Evolutionary conservation across 306 rosid genomes (phyloP), one percentile per base, ranked within the genome.

Genomic region (Biancaea sappan): DNA sequence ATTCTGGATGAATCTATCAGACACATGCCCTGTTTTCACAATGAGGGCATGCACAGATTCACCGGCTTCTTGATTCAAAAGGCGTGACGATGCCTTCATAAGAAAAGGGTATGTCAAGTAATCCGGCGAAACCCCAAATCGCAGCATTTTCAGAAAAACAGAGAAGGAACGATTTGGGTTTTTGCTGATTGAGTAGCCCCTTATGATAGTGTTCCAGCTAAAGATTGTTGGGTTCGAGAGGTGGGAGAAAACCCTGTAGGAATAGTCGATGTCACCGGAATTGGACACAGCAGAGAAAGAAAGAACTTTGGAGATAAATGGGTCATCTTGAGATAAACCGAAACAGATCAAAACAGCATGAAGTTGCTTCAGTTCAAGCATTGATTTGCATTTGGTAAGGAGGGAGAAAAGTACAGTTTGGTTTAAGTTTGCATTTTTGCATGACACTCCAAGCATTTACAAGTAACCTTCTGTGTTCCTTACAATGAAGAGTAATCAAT

Each of bases 61-160:
- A 40, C 97, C 96, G 6, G 62, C 76, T 72, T 85, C 73, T 69
- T 25, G 84, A 69, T 82, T 84, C 72, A 82, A 52, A 35, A 92
- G 83, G 21, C 85, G 86, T 0, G 97, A 83, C 0, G 92, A 83
- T 8, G 96, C 96, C 84, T 92, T 92, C 21, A 71, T 71, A 22
- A 92, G 89, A 83, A 92, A 92, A 47, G 96, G 97, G 84, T 86
- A 92, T 44, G 97, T 89, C 40, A 92, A 44, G 73, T 87, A 77
- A 74, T 88, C 90, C 1, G 96, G 96, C 13, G 84, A 62, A 77
- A 78, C 79, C 76, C 91, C 89, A 29, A 43, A 69, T 50, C 81
- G 88, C 75, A 88, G 74, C 96, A 92, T 92, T 72, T 66, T 72
- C 35, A 87, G 28, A 53, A 84, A 92, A 52, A 89, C 66, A 2